Conservation (phyloP, 2,329 filamentous ascomycete species). For the Nectriaceae sp. region DNA sequence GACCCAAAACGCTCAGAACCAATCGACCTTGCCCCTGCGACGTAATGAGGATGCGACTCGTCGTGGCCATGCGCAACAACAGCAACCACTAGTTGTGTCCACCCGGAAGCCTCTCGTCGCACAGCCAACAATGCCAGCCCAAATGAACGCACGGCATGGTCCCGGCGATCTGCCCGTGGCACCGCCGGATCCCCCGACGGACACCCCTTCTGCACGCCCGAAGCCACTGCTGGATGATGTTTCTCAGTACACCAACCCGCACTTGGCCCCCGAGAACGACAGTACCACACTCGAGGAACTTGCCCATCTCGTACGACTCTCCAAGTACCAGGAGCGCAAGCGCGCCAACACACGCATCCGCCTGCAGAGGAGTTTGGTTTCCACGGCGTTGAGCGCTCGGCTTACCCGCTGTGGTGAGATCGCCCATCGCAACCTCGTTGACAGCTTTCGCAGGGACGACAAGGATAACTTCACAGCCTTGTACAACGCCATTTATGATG, state of each 20-base stretch:
- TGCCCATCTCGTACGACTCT: constrained; percentile 74
- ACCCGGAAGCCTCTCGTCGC: constrained; percentile 53
- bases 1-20: constrained; percentile 32
- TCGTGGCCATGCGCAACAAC: constrained; percentile 39
- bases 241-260: constrained; percentile 65
- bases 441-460: constrained; percentile 77
- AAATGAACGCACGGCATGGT: constrained; percentile 30
- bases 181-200: constrained; percentile 38
- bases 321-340: constrained; percentile 81
- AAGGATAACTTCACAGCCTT: constrained; percentile 74
- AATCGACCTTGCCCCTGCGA: constrained; percentile 39
- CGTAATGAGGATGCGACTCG: constrained; percentile 47
- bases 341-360: constrained; percentile 71
- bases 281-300: constrained; percentile 75
- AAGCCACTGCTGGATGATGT: constrained; percentile 64
- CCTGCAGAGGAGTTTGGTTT: constrained; percentile 73
- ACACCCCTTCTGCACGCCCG: constrained; percentile 46
- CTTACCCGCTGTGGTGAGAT: constrained; percentile 74
- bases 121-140: constrained; percentile 39
- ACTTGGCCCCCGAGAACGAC: constrained; percentile 60
- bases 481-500: constrained; percentile 78
- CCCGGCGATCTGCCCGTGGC: constrained; percentile 28
- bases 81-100: constrained; percentile 39
- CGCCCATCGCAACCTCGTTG: constrained; percentile 73
- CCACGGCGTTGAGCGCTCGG: constrained; percentile 73